Evolutionary conservation across 2,329 filamentous ascomycete genomes (phyloP), one percentile per base, ranked within the genome.

Genomic region (Penicillium sp.): DNA sequence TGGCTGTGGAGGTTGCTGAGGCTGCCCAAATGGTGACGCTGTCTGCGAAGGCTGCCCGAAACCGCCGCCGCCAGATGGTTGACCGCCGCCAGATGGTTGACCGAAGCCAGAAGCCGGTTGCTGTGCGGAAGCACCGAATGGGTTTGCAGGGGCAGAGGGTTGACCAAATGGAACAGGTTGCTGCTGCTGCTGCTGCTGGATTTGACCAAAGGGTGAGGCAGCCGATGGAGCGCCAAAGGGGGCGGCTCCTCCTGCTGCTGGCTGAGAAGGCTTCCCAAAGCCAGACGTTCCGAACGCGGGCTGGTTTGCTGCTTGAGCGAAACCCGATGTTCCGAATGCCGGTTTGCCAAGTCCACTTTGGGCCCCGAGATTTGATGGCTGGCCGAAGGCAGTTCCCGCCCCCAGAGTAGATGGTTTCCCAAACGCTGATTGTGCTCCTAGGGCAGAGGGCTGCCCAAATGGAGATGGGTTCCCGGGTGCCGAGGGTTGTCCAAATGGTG

Each of bases 401-500:
- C 46, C 56, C 52, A 51, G 40, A 24, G 38, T 10, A 9, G 54
- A 22, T 20, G 69, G 56, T 48, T 74, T 68, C 9, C 62, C 63
- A 46, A 71, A 69, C n/a, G 64, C 48, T 46, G 64, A 52, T 18
- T 53, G 44, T 46, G 46, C 47, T 24, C 41, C 44, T 6, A 51
- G 28, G 30, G 36, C 60, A 42, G 74, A 68, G 30, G 69, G 65
- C 50, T 74, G 69, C 16, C 75, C 74, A 58, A 78, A 77, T 2
- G 43, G 14, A 3, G 48, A 10, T 16, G 57, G 52, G 31, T 67
- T 62, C 7, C 63, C 63, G 45, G 69, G 62, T 24, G 56, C 46
- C 45, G 58, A 54, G 2, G 58, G 48, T 47, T 64, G 56, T 9
- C 60, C 61, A 50, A 69, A 67, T 36, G 59, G 52, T 13, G 62